Conservation (phyloP, 164 flowering plant genomes). For the Stephania japonica region DNA sequence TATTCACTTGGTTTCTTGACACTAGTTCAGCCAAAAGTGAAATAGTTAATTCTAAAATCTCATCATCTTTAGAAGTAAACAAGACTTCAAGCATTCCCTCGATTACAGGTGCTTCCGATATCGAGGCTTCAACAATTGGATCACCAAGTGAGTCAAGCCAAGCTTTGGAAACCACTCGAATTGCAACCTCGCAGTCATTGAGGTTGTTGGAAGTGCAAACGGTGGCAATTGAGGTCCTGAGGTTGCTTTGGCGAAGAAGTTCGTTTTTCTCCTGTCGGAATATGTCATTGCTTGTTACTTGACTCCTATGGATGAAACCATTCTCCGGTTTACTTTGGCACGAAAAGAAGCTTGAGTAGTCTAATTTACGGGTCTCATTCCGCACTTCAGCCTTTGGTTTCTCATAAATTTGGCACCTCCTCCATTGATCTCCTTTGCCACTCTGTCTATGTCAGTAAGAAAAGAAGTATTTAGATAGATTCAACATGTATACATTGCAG, state of each 20-base stretch:
- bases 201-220: conserved; percentile 50
- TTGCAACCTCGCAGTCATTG: conserved; percentile 48
- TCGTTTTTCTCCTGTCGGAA: conserved; percentile 13
- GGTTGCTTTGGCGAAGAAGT: conserved; percentile 20
- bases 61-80: conserved; percentile 47
- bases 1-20: conserved; percentile 27
- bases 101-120: conserved; percentile 42
- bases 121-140: conserved; percentile 24
- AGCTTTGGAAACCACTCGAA: conserved; percentile 41
- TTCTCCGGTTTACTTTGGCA: conserved; percentile 36
- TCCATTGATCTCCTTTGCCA: conserved; percentile 11
- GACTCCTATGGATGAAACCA: conserved; percentile 13
- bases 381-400: conserved; percentile 20
- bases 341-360: conserved; percentile 26
- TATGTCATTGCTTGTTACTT: conserved; percentile 13
- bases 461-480: background rate
- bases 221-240: conserved; percentile 31
- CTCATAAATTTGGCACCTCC: conserved; percentile 20
- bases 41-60: conserved; percentile 48
- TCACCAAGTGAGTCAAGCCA: conserved; percentile 53
- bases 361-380: conserved; percentile 30
- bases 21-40: conserved; percentile 58
- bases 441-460: conserved; percentile 26
- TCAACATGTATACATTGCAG: background rate
- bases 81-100: conserved; percentile 61